These are phyloP conservation scores for Sclerotinia minor DNA, from an alignment of 2,329 filamentous ascomycete species.

Conservation along the genomic window DNA sequence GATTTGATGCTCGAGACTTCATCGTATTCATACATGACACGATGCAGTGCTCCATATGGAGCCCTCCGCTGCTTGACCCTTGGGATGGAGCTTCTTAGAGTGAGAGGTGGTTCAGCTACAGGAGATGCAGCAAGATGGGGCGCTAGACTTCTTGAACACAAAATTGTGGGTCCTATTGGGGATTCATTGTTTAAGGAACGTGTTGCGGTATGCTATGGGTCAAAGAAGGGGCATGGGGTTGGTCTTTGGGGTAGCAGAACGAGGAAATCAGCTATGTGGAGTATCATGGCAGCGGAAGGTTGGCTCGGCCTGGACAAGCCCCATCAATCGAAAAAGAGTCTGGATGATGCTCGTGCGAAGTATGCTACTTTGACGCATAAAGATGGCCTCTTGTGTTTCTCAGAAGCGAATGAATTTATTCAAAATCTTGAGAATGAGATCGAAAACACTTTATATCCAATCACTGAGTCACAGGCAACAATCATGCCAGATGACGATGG, in stretches of 20 bases:
- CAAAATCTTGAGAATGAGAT: conserved; percentile 49
- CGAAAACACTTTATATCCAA: conserved; percentile 39
- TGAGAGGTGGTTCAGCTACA: conserved; percentile 75
- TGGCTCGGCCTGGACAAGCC: conserved; percentile 80
- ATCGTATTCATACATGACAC: conserved; percentile 87
- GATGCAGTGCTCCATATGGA: conserved; percentile 77
- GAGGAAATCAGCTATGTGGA: conserved; percentile 89
- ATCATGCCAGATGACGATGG: conserved; percentile 23
- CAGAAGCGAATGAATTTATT: conserved; percentile 53
- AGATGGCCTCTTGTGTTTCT: conserved; percentile 55
- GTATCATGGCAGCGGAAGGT: conserved; percentile 75
- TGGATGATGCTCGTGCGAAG: conserved; percentile 65
- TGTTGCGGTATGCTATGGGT: conserved; percentile 78
- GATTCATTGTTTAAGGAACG: conserved; percentile 85
- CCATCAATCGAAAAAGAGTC: conserved; percentile 73
- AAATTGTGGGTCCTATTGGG: conserved; percentile 71
- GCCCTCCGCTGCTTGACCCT: conserved; percentile 76
- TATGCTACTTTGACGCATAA: conserved; percentile 54
- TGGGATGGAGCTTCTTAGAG: conserved; percentile 76
- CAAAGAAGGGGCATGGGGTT: conserved; percentile 66
- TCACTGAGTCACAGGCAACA: conserved; percentile 28
- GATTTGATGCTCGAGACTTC: conserved; percentile 88
- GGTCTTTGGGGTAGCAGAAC: conserved; percentile 69
- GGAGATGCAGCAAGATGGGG: conserved; percentile 90
- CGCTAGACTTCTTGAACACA: conserved; percentile 74